Conservation (phyloP, 768 basidiomycete species). For the Tricholoma hemisulphureum region DNA sequence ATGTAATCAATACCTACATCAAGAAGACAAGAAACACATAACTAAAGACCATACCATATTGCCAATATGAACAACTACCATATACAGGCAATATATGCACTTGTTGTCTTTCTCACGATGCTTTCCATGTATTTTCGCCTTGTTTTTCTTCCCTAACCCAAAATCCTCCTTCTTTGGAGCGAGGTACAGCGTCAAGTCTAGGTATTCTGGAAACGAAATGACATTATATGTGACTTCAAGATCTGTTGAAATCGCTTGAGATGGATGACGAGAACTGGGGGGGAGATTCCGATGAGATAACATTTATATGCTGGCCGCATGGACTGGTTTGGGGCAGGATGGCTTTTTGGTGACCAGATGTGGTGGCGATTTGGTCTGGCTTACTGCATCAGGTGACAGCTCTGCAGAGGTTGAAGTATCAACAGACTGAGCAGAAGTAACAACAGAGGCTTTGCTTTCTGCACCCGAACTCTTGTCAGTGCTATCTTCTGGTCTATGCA, state of each 20-base stretch:
- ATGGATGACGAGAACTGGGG: conserved; percentile 88
- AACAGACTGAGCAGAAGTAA: conserved; percentile 19
- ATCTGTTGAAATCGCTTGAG: conserved; percentile 94
- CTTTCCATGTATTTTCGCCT: conserved; percentile 13
- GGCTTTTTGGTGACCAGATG: conserved; percentile 18
- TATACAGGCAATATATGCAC: conserved; percentile 71
- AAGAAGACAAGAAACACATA: not conserved
- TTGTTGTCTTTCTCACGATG: conserved; percentile 33
- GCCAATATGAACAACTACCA: conserved; percentile 84
- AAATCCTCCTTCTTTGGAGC: conserved; percentile 78
- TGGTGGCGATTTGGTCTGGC: not conserved
- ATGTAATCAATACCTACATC: conserved; percentile 7
- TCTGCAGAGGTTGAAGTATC: conserved; percentile 14
- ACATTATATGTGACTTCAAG: conserved; percentile 56
- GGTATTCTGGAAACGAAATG: conserved; percentile 80
- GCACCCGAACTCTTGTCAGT: conserved; percentile 40
- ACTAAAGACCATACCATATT: conserved; percentile 61
- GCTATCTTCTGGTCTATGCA: conserved; percentile 20
- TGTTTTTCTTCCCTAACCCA: conserved; percentile 42
- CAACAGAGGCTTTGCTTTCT: conserved; percentile 42
- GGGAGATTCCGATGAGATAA: conserved; percentile 83
- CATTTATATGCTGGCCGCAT: conserved; percentile 89
- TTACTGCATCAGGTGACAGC: not conserved
- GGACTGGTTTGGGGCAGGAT: conserved; percentile 50
- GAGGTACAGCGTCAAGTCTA: conserved; percentile 84